phyloP scores from a whole-genome alignment of 495 filamentous ascomycete species.

The Collariella sp. region DNA sequence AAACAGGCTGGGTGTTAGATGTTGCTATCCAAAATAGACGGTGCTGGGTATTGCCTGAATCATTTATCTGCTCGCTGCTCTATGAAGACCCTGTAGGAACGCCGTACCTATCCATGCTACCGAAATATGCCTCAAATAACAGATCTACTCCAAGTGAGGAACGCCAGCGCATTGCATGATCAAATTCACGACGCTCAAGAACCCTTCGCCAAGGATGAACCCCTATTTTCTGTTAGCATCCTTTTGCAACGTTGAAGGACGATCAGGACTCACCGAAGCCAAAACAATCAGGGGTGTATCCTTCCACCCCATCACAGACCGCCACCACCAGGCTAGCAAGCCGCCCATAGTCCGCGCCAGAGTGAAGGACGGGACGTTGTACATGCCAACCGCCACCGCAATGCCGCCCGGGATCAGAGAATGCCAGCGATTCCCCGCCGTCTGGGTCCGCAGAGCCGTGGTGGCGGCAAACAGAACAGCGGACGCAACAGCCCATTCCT shows the following conservation, averaged over 20 bases:
- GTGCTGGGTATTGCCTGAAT: not conserved
- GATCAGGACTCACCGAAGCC: conserved; percentile 40
- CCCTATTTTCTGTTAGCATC: conserved; percentile 38
- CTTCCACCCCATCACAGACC: conserved; percentile 37
- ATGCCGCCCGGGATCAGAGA: conserved; percentile 80
- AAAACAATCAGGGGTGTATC: conserved; percentile 52
- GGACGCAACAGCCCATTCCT: conserved; percentile 63
- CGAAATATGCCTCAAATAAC: not conserved
- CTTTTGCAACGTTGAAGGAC: not conserved
- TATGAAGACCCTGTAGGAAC: not conserved
- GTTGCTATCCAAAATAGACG: not conserved
- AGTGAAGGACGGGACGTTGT: conserved; percentile 94
- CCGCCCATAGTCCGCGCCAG: conserved; percentile 83
- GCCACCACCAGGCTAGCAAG: conserved; percentile 76
- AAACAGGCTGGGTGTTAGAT: not conserved
- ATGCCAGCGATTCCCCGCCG: conserved; percentile 40
- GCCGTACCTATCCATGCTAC: not conserved
- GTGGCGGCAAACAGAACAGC: conserved; percentile 59
- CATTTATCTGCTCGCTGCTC: not conserved
- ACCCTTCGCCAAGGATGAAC: conserved; percentile 87
- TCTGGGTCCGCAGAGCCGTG: conserved; percentile 56
- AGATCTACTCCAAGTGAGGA: conserved; percentile 53
- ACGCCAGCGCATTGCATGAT: conserved; percentile 70
- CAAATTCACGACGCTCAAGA: conserved; percentile 87
- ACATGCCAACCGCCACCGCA: conserved; percentile 95